These are phyloP conservation scores for Phytophthora aleatoria DNA, from an alignment of 352 stramenopile genomes.

Conservation along the genomic window DNA sequence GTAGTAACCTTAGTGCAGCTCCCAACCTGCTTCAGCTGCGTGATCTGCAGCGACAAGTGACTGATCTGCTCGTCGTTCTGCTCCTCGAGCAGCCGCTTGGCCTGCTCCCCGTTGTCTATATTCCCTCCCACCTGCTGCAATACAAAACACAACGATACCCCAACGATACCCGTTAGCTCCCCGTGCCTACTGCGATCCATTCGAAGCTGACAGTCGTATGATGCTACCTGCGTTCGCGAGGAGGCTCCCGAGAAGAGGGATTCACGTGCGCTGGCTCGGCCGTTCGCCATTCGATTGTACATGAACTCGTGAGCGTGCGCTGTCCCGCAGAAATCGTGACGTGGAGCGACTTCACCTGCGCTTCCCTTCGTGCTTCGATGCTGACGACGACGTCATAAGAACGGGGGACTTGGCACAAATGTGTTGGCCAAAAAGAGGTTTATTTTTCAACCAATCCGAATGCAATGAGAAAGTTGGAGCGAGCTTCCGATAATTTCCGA, in stretches of 20 bases:
- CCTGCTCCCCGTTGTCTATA: slow-evolving; percentile 75
- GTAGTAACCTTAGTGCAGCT: not conserved
- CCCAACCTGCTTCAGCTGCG: slow-evolving; percentile 79
- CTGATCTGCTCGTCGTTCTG: slow-evolving; percentile 91
- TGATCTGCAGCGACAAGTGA: slow-evolving; percentile 88
- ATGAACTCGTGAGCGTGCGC: slow-evolving; percentile 40
- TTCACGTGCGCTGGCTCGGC: slow-evolving; percentile 53
- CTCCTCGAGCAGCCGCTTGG: slow-evolving; percentile 78
- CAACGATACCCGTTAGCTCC: not conserved
- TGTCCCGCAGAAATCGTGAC: slow-evolving; percentile 7
- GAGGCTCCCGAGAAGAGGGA: slow-evolving; percentile 68
- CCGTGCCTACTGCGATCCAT: not conserved
- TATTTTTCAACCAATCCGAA: slow-evolving; percentile 6
- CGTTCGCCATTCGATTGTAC: slow-evolving; percentile 85
- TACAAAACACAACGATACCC: not conserved
- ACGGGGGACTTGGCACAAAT: slow-evolving; percentile 1
- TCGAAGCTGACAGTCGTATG: not conserved
- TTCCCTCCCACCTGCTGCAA: slow-evolving; percentile 36
- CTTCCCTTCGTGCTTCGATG: slow-evolving; percentile 2
- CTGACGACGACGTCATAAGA: slow-evolving; percentile 4
- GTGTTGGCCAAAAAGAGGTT: slow-evolving; percentile 15
- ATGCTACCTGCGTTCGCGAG: slow-evolving; percentile 50
- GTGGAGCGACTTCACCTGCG: not conserved
- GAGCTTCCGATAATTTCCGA: too few species aligned
- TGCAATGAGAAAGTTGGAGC: not conserved